Conservation (phyloP, 2,329 filamentous ascomycete genomes). For the Sporothrix brunneoviolacea region DNA sequence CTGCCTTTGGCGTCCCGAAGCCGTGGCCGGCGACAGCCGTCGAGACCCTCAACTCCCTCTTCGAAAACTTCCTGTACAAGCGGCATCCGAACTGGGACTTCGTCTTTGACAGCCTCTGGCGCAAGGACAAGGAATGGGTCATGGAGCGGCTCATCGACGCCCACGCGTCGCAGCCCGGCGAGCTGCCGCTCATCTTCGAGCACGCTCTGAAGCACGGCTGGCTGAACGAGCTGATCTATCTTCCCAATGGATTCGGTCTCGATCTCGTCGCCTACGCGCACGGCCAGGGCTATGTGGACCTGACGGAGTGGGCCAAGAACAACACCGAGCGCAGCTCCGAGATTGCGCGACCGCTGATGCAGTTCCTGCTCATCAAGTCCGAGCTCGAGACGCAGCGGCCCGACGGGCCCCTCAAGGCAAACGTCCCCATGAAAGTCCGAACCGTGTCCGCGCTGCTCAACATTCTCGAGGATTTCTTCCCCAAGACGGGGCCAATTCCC, state of each 20-base stretch:
- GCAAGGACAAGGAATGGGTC: constrained; percentile 83
- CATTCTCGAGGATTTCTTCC: constrained; percentile 66
- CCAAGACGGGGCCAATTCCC: constrained; percentile 47
- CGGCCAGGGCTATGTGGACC: constrained; percentile 69
- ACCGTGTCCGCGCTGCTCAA: constrained; percentile 76
- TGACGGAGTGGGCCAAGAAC: constrained; percentile 72
- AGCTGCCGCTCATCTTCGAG: constrained; percentile 65
- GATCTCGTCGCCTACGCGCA: constrained; percentile 84
- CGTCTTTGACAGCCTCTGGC: constrained; percentile 86
- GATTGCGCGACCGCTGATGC: constrained; percentile 64
- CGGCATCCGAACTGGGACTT: constrained; percentile 74
- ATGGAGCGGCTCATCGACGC: constrained; percentile 70
- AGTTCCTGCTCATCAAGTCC: constrained; percentile 79
- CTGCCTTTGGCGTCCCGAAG: constrained; percentile 68
- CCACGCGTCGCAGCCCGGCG: constrained; percentile 63
- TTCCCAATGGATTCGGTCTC: constrained; percentile 76
- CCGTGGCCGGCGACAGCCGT: constrained; percentile 70
- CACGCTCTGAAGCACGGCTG: constrained; percentile 77
- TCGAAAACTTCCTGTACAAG: constrained; percentile 77
- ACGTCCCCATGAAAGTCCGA: constrained; percentile 72
- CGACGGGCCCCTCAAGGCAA: constrained; percentile 43
- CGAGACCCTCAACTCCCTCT: constrained; percentile 69
- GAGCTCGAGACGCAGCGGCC: constrained; percentile 72
- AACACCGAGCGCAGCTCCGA: constrained; percentile 60
- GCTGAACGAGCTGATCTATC: constrained; percentile 72